Conservation (phyloP, 768 basidiomycete genomes). For the Pleurotus eryngii region DNA sequence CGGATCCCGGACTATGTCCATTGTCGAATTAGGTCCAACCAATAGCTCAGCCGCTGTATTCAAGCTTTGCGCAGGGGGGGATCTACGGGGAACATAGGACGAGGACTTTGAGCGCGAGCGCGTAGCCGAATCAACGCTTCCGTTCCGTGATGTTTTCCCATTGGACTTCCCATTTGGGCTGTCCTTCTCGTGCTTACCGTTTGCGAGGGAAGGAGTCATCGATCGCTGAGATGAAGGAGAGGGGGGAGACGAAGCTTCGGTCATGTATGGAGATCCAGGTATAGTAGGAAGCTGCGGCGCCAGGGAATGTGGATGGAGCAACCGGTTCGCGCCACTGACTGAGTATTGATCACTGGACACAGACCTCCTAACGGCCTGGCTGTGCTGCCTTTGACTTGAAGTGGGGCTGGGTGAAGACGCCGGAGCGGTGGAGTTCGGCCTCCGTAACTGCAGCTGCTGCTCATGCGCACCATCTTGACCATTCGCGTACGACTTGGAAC, state of each 20-base stretch:
- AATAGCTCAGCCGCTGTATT: slow-evolving; percentile 71
- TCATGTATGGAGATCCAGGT: slow-evolving; percentile 64
- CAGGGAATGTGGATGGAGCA: slow-evolving; percentile 20
- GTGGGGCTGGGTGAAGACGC: not conserved
- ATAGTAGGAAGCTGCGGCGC: slow-evolving; percentile 56
- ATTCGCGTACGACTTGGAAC: slow-evolving; percentile 33
- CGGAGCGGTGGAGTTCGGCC: slow-evolving; percentile 1
- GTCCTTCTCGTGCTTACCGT: slow-evolving; percentile 30
- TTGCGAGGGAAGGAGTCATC: slow-evolving; percentile 21
- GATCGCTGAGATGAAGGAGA: slow-evolving; percentile 35
- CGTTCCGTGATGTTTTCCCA: slow-evolving; percentile 22
- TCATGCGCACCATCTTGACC: slow-evolving; percentile 25
- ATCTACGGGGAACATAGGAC: slow-evolving; percentile 49
- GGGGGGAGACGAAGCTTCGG: slow-evolving; percentile 57
- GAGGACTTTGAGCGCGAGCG: slow-evolving; percentile 52
- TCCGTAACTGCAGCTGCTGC: slow-evolving; percentile 8
- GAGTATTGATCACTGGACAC: slow-evolving; percentile 21
- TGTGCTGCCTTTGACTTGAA: slow-evolving; percentile 16
- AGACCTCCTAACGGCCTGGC: slow-evolving; percentile 23
- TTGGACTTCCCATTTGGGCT: slow-evolving; percentile 24
- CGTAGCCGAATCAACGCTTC: slow-evolving; percentile 33
- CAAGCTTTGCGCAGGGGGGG: slow-evolving; percentile 66
- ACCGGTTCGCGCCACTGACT: not conserved
- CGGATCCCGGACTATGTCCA: slow-evolving; percentile 23
- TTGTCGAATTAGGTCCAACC: slow-evolving; percentile 39